Base-by-base conservation (phyloP, 2,329 filamentous ascomycete species). In the Phymatotrichopsis omnivora region DNA sequence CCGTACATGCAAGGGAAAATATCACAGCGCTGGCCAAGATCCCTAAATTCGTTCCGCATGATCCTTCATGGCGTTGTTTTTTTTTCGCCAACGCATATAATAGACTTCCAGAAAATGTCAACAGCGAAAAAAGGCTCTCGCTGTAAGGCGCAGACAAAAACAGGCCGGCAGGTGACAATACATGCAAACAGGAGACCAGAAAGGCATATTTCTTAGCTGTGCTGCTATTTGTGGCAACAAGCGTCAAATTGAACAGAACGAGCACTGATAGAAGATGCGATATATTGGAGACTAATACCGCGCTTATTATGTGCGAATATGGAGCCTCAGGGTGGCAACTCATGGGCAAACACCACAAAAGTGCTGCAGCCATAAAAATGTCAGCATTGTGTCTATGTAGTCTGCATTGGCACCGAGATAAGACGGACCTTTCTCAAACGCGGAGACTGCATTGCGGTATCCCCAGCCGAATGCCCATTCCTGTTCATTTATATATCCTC, bases 81-180 rank as follows among this genome's bases (percentile, higher is more conserved):
- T 61, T 52, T 46, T 62, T 37, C 11, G 63, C 61, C 33, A 70
- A 68, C 1, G 74, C 73, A 61, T 89, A 91, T 36, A 81, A 62
- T 23, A 82, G 70, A 58, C 78, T 78, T 1, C 85, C 91, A 0
- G 71, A 56, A 57, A 95, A 84, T 30, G 82, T 82, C 25, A 94
- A 67, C 17, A 83, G 68, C 0, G 89, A 78, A 63, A 86, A 95
- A 0, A 80, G 63, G 52, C 82, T 77, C 66, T 98, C 91, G 7
- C 77, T 73, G 62, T 91, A 93, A 0, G 89, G 85, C 0, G 87
- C 81, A 0, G 82, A 87, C 14, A 98, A 73, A 61, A 98, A 96
- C 2, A 95, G 65, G 1, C 89, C 89, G 0, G 83, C 91, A 0
- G 91, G 89, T 0, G 84, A 91, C 37, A 96, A 60, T 44, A 93